A percentile compares a stretch with the other conserved stretches of the same genome.
Conservation (phyloP, 805 yeast species). For the Wickerhamomyces xylosicus region DNA sequence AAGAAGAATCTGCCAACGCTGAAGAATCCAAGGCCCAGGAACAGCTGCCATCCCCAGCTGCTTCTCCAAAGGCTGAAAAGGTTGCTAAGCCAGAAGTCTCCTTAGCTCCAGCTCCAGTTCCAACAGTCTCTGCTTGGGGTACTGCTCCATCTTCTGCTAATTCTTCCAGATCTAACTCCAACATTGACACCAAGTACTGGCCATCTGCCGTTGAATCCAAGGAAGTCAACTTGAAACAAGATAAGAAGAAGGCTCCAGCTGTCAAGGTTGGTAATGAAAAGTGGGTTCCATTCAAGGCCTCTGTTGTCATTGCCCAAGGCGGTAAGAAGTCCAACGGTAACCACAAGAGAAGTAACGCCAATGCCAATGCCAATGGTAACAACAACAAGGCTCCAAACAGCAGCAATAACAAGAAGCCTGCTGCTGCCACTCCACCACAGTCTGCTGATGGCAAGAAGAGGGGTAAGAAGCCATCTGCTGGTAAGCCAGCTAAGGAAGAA, state of each 20-base stretch:
- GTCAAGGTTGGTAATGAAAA: conserved; percentile 36
- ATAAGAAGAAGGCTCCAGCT: conserved; percentile 8
- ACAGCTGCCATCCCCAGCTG: conserved; percentile 20
- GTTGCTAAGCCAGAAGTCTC: conserved; percentile 17
- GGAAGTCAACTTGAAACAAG: conserved; percentile 7
- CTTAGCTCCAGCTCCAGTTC: conserved; percentile 59
- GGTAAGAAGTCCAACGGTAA: conserved; percentile 8
- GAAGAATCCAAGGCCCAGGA: conserved; percentile 5
- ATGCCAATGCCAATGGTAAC: conserved; percentile 2
- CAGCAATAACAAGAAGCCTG: background rate
- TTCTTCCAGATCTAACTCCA: conserved; percentile 17
- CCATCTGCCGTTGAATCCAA: conserved; percentile 27
- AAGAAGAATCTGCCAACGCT: conserved; percentile 3
- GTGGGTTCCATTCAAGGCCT: conserved; percentile 63
- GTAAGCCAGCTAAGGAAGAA: conserved; percentile 5
- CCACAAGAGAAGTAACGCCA: conserved; percentile 1
- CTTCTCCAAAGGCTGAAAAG: conserved; percentile 17
- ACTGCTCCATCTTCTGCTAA: conserved; percentile 18
- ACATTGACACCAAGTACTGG: conserved; percentile 21
- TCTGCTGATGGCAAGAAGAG: conserved; percentile 15
- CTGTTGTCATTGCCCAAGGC: conserved; percentile 32
- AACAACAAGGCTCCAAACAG: conserved; percentile 7
- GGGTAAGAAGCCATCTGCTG: conserved; percentile 14
- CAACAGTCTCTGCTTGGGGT: conserved; percentile 55
- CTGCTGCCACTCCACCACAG: background rate